Percentiles rank a stretch among this genome's conserved stretches.
phyloP scores from a whole-genome alignment of 306 rosid genomes.

The Gillenia trifoliata region DNA sequence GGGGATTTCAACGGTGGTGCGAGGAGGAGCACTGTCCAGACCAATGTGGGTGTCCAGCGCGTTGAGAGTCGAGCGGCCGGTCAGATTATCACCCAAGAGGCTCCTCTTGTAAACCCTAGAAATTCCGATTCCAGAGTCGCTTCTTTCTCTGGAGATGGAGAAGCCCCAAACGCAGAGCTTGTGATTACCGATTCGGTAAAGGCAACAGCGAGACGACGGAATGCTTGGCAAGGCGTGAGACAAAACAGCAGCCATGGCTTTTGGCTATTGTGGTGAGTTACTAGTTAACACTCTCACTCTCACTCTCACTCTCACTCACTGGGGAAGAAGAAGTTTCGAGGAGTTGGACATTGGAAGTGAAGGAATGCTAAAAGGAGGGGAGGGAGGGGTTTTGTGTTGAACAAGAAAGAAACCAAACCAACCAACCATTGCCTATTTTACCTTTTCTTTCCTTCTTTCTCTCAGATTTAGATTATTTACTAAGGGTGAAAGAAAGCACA shows the following conservation, averaged over 20 bases:
- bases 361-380: too few species aligned
- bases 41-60: slow-evolving; percentile 47
- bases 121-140: slow-evolving; percentile 22
- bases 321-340: not conserved
- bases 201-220: slow-evolving; percentile 36
- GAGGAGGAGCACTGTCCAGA: slow-evolving; percentile 24
- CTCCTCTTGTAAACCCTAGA: slow-evolving; percentile 26
- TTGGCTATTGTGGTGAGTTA: not conserved
- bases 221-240: slow-evolving; percentile 38
- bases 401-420: too few species aligned
- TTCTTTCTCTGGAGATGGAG: slow-evolving; percentile 20
- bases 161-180: slow-evolving; percentile 25
- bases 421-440: not conserved
- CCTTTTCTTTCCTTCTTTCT: not conserved
- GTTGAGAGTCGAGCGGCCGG: slow-evolving; percentile 50
- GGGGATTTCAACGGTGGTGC: slow-evolving; percentile 60
- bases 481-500: too few species aligned
- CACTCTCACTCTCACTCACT: too few species aligned
- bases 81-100: slow-evolving; percentile 4
- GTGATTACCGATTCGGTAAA: slow-evolving; percentile 25
- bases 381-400: not conserved
- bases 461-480: too few species aligned
- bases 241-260: slow-evolving; percentile 58
- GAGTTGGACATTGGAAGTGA: not conserved
- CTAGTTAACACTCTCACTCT: too few species aligned